A percentile compares a stretch with the other conserved stretches of the same genome.
These are phyloP conservation scores for Coemansia sp. DNA, from an alignment of 192 early-diverging fungal genomes.

Conservation along the genomic window DNA sequence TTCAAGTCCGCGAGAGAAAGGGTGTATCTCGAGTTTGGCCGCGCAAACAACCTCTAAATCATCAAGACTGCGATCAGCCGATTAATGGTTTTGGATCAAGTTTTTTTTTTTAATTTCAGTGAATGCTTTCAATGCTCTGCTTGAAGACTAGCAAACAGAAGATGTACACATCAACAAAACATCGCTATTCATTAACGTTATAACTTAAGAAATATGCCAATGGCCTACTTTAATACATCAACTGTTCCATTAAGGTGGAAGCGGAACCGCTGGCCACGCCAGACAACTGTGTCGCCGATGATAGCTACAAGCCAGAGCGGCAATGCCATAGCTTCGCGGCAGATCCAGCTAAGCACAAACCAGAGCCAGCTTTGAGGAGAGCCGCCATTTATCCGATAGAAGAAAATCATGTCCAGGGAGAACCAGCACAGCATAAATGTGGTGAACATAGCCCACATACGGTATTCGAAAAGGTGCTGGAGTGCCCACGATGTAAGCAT, in stretches of 20 bases:
- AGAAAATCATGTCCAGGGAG: slow-evolving; percentile 58
- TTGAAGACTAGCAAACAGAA: too few relatives aligned
- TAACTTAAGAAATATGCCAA: too few relatives aligned
- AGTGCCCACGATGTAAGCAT: slow-evolving; percentile 69
- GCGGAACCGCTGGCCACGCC: slow-evolving; percentile 77
- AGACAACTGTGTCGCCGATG: slow-evolving; percentile 76
- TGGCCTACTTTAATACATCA: slow-evolving; percentile 12
- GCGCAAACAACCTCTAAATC: too few relatives aligned
- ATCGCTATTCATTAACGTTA: too few relatives aligned
- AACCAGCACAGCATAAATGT: slow-evolving; percentile 60
- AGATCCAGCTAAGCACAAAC: slow-evolving; percentile 69
- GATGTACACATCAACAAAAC: too few relatives aligned
- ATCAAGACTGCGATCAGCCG: too few relatives aligned
- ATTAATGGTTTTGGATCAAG: too few relatives aligned
- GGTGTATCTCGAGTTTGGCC: neutral
- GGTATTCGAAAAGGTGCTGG: slow-evolving; percentile 55
- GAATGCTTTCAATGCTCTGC: too few relatives aligned
- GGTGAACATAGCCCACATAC: slow-evolving; percentile 46
- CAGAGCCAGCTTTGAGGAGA: slow-evolving; percentile 53
- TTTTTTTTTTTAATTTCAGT: too few relatives aligned
- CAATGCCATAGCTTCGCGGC: slow-evolving; percentile 78
- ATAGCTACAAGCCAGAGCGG: slow-evolving; percentile 83
- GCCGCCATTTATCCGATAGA: slow-evolving; percentile 44
- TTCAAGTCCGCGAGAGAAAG: slow-evolving; percentile 5
- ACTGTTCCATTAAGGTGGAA: slow-evolving; percentile 67